phyloP scores from a whole-genome alignment of 495 filamentous ascomycete genomes.

The Trichoderma orchidacearum region DNA sequence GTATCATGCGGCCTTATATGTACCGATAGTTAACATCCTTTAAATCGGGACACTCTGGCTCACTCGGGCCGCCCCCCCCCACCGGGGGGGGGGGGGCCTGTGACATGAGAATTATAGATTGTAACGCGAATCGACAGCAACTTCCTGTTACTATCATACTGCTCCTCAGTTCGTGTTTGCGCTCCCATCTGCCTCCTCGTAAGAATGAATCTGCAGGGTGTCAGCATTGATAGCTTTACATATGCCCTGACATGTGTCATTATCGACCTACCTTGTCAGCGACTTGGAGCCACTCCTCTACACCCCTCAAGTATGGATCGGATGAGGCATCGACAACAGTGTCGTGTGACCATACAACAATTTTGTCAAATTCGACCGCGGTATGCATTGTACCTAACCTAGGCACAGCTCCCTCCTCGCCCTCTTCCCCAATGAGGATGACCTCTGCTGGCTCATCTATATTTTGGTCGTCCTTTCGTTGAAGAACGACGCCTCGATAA shows the following conservation, averaged over 20 bases:
- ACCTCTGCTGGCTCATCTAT: slow-evolving; percentile 9
- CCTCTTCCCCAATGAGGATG: slow-evolving; percentile 25
- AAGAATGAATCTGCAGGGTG: neutral
- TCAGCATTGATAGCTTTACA: neutral
- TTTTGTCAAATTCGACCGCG: slow-evolving; percentile 59
- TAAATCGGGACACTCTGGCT: too few relatives aligned
- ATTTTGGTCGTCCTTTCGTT: slow-evolving; percentile 14
- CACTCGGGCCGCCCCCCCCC: too few relatives aligned
- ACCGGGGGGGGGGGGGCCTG: too few relatives aligned
- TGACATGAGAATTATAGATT: too few relatives aligned
- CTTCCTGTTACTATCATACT: too few relatives aligned
- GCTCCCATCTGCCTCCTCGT: neutral
- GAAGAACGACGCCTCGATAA: slow-evolving; percentile 49
- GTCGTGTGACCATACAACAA: slow-evolving; percentile 79
- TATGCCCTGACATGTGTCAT: too few relatives aligned
- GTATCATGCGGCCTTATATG: too few relatives aligned
- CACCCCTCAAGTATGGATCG: slow-evolving; percentile 45
- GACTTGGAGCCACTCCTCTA: slow-evolving; percentile 78
- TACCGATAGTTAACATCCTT: too few relatives aligned
- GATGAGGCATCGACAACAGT: slow-evolving; percentile 25
- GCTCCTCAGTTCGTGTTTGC: neutral
- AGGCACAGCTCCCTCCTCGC: slow-evolving; percentile 33
- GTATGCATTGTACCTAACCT: slow-evolving; percentile 40
- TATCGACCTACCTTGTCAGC: slow-evolving; percentile 37
- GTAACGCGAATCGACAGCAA: neutral